Evolutionary conservation across 192 early-diverging fungal species (phyloP), one percentile per base, ranked within the genome.

Genomic region (Backusella australiensis): DNA sequence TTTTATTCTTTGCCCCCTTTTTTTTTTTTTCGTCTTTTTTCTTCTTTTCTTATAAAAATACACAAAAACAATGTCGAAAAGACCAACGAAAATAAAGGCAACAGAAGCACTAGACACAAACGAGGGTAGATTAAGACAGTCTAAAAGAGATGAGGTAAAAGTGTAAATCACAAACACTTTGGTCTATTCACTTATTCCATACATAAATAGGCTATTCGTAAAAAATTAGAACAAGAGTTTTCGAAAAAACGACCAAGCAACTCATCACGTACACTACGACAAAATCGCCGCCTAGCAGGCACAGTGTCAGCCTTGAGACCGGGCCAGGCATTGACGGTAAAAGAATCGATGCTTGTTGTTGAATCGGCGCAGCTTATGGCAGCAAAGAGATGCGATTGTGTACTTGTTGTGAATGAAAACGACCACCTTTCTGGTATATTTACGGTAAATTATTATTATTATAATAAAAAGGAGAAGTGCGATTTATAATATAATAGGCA

Each of bases 351-450:
- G 76, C 83, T 90, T 34, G 91, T 95, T 46, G 88, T 90, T 44
- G 94, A 96, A 80, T 94, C 93, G 0, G 91, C 94, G n/a, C 94
- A 94, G 82, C 86, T 94, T 75, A 98, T 99, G 97, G 97, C 98
- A 5, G 98, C 98, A 21, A 98, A 98, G 87, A 89, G 97, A 32
- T 90, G 92, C 6, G 98, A 99, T 81, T 95, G 95, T 77, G 95
- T 99, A 44, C 87, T 99, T 9, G 93, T 98, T 49, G 94, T 98
- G n/a, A 94, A 97, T 81, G 91, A 93, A 34, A 92, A 97, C 23
- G 95, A 96, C 75, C 94, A 94, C 74, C 88, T 99, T 74, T 86
- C 89, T 5, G 98, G 97, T 39, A 99, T 99, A 75, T 94, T 99
- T 78, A 99, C 98, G 0, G 78, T 79, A 71, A 75, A 65, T 17